phyloP scores from a whole-genome alignment of 202 grass and related monocot species.

The Zizania palustris region DNA sequence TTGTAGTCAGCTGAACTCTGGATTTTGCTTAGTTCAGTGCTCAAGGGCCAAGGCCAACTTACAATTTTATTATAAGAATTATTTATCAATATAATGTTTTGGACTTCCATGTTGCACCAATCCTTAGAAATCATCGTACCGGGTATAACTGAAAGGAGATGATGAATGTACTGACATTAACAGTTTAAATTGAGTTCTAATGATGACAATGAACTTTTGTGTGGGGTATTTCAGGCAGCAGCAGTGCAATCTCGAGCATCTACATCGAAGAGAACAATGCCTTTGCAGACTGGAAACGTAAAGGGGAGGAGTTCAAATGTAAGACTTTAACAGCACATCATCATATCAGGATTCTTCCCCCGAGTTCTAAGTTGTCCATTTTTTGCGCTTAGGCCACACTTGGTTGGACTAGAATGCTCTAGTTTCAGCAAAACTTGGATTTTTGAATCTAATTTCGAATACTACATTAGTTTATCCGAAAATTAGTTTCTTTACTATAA shows the following conservation, averaged over 20 bases:
- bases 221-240: slow-evolving; percentile 46
- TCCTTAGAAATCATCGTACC: neutral
- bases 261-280: slow-evolving; percentile 37
- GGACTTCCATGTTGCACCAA: neutral
- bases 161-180: slow-evolving; percentile 8
- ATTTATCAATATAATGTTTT: slow-evolving; percentile 4
- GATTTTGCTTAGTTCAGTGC: slow-evolving; percentile 10
- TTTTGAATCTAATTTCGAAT: no score
- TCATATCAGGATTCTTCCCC: neutral
- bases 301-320: slow-evolving; percentile 58
- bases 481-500: no score
- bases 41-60: neutral
- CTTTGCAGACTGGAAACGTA: slow-evolving; percentile 39
- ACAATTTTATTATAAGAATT: slow-evolving; percentile 15
- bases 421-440: no score
- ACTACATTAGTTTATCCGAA: no score
- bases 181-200: slow-evolving; percentile 27
- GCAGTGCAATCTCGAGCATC: slow-evolving; percentile 43
- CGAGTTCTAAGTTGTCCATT: neutral
- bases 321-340: slow-evolving; percentile 16
- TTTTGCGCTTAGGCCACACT: neutral
- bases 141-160: neutral
- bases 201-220: slow-evolving; percentile 34
- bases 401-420: neutral
- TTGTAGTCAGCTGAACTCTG: neutral